These are phyloP conservation scores for Brassica rapa DNA, from an alignment of 345 rosid species.

Conservation along the genomic window DNA sequence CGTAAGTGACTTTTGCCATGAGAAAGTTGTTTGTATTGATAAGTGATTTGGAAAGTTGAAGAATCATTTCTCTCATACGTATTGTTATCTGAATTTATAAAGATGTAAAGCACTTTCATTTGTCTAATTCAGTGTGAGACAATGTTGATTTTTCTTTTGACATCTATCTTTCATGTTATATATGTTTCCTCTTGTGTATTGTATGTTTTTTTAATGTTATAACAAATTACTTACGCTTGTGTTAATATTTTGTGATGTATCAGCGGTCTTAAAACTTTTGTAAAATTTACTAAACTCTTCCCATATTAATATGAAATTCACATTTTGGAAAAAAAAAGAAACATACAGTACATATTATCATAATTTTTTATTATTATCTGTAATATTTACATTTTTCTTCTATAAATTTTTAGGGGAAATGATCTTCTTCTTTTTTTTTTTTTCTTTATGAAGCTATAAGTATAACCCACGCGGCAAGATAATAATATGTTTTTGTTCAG, in stretches of 20 bases:
- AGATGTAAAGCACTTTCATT: conserved; percentile 6
- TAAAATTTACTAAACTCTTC: no score
- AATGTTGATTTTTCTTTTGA: not conserved
- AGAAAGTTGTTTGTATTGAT: conserved; percentile 4
- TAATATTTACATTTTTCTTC: not conserved
- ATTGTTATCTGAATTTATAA: conserved; percentile 1
- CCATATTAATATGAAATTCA: no score
- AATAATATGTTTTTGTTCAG: not conserved
- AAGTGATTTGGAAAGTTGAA: conserved; percentile 8
- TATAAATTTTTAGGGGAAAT: not conserved
- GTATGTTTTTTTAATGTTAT: not conserved
- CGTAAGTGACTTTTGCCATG: conserved; percentile 6
- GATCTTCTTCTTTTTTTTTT: not conserved
- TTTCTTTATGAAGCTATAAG: not conserved
- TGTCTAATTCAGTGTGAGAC: not conserved
- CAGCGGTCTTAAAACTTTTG: not conserved
- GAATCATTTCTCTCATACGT: conserved; percentile 10
- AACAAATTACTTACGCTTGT: not conserved
- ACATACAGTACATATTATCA: no score
- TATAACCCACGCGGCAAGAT: not conserved
- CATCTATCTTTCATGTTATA: not conserved
- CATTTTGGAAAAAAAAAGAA: no score
- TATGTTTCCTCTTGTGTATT: not conserved
- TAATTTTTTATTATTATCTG: not conserved
- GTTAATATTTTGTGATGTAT: not conserved